A percentile compares a stretch with the other conserved stretches of the same genome.
These are phyloP conservation scores for Euphorbia peplus DNA, from an alignment of 345 rosid genomes.

Conservation along the genomic window DNA sequence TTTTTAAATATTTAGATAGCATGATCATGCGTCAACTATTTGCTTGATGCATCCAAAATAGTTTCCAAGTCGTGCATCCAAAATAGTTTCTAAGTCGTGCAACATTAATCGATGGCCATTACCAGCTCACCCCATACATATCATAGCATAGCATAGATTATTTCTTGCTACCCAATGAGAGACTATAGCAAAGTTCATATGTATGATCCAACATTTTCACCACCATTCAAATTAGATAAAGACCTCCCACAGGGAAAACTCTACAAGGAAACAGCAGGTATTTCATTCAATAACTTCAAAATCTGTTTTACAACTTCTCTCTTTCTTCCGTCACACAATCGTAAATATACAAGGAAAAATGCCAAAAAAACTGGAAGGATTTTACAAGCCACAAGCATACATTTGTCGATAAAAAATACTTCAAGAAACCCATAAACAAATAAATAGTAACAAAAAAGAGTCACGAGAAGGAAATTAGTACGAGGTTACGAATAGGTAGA, in stretches of 20 bases:
- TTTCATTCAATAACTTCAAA: conserved; percentile 6
- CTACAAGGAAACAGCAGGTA: neutral
- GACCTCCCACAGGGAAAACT: neutral
- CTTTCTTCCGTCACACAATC: neutral
- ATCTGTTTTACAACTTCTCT: neutral
- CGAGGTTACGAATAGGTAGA: neutral
- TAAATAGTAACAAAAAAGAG: neutral
- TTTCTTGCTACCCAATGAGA: neutral
- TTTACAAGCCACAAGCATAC: conserved; percentile 5
- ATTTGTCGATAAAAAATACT: neutral
- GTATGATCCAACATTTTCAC: neutral
- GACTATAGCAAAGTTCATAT: neutral
- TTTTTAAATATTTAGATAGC: too few species aligned
- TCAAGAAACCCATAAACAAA: neutral
- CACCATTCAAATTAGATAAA: neutral
- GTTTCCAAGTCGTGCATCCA: too few species aligned
- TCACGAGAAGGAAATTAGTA: neutral
- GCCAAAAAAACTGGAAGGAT: neutral
- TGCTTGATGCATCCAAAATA: too few species aligned
- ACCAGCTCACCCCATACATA: neutral
- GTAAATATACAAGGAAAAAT: neutral
- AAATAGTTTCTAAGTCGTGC: too few species aligned
- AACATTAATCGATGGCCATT: neutral
- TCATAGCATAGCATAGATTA: too few species aligned
- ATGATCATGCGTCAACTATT: too few species aligned